Evolutionary conservation across 768 basidiomycete genomes (phyloP).

Genomic region (Phaffia australis): DNA sequence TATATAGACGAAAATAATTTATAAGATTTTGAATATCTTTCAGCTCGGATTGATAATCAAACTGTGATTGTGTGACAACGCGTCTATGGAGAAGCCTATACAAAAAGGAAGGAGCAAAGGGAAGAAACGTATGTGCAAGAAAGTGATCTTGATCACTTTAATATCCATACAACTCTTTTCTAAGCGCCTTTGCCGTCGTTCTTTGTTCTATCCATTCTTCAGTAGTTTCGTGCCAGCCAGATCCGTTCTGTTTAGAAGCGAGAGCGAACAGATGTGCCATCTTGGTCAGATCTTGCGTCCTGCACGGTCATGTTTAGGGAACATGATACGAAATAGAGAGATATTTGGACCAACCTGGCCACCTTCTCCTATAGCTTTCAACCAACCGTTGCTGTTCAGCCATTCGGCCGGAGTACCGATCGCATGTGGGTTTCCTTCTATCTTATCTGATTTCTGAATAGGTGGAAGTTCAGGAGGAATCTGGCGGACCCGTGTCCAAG

Average conservation of each 20-base stretch:
- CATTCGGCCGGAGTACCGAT: conserved; percentile 15
- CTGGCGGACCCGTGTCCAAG: background rate
- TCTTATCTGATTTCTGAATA: background rate
- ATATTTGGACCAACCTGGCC: too few species aligned
- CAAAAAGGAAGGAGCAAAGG: too few species aligned
- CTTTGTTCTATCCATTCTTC: conserved; percentile 6
- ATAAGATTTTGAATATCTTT: too few species aligned
- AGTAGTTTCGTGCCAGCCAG: conserved; percentile 4
- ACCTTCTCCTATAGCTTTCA: conserved; percentile 12
- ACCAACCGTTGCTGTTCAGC: conserved; percentile 8
- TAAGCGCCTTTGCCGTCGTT: conserved; percentile 6
- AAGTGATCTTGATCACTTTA: too few species aligned
- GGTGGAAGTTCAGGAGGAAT: conserved; percentile 11
- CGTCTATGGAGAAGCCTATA: too few species aligned
- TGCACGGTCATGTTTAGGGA: too few species aligned
- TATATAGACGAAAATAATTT: too few species aligned
- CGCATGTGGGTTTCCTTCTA: background rate
- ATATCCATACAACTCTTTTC: conserved; percentile 9
- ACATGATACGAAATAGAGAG: too few species aligned
- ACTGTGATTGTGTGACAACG: too few species aligned
- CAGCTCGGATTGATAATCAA: too few species aligned
- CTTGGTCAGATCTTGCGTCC: background rate
- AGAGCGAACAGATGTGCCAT: background rate
- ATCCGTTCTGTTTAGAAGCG: too few species aligned
- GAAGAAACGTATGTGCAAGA: too few species aligned